Conservation (phyloP, 2,329 filamentous ascomycete genomes). For the Aspergillus carbonarius region DNA sequence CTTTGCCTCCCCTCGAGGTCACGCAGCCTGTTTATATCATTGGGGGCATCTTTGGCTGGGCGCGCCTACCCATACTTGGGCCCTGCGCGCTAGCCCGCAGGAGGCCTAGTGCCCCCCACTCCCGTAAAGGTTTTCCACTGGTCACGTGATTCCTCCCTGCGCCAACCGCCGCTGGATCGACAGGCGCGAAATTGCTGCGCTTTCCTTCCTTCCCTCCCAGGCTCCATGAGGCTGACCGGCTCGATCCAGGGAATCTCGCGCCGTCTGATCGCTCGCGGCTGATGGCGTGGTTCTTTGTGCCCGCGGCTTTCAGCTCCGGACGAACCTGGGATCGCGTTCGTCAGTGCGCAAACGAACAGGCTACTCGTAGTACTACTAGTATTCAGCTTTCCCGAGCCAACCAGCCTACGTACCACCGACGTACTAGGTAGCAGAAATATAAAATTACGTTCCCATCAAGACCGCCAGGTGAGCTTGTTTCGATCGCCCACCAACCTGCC, state of each 20-base stretch:
- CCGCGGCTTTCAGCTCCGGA: not conserved
- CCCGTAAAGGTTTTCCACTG: slow-evolving; percentile 28
- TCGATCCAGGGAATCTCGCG: not conserved
- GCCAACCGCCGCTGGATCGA: slow-evolving; percentile 9
- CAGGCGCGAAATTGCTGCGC: slow-evolving; percentile 12
- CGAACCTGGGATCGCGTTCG: not conserved
- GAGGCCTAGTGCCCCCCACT: slow-evolving; percentile 28
- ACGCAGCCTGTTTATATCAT: slow-evolving; percentile 51
- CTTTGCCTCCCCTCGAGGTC: slow-evolving; percentile 37
- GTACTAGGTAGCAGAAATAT: slow-evolving; percentile 1
- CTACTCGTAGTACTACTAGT: no score
- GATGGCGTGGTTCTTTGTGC: not conserved
- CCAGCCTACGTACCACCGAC: not conserved
- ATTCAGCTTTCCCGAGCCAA: no score
- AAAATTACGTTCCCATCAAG: slow-evolving; percentile 9
- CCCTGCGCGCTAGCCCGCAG: slow-evolving; percentile 30
- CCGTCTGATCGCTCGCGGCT: not conserved
- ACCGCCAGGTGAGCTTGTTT: slow-evolving; percentile 13
- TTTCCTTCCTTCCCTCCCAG: not conserved
- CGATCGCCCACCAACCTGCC: slow-evolving; percentile 21
- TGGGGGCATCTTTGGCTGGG: slow-evolving; percentile 39
- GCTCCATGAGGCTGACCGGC: not conserved
- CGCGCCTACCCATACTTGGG: slow-evolving; percentile 44
- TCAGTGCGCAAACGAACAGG: no score
- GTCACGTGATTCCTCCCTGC: slow-evolving; percentile 26